Evolutionary conservation across 1,139 yeast species (phyloP), one percentile per base, ranked within the genome.

Genomic region (Insectozyma bohioensis): DNA sequence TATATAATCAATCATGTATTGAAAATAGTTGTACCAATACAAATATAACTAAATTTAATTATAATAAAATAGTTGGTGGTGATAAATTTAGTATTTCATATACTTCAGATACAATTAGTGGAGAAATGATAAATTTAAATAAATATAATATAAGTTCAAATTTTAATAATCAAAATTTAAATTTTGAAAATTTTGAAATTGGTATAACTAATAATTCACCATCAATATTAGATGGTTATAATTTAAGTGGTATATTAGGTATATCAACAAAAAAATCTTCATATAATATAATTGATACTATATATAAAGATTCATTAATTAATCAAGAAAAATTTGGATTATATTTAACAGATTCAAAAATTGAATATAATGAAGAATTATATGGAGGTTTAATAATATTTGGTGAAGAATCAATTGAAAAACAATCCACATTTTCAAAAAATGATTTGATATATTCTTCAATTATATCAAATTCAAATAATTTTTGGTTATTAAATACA

Each of bases 241-340:
- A 72, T 10, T 71, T 78, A 25, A 75, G 78, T 46, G 86, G 87
- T 9, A 71, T 80, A 28, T 52, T 80, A 40, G 87, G 86, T 1
- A 61, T 80, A 20, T 76, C 84, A 52, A 75, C 43, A 49, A 67
- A 43, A 43, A 61, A 35, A 17, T 27, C 40, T 15, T 32, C 40
- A 10, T 35, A 40, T 12, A 57, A 59, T 37, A 39, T 53, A 27
- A 40, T 60, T 19, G 39, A 46, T 30, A 63, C 56, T 35, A 44
- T 58, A 26, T 26, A 42, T 14, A 35, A 35, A 11, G 37, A 41
- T 6, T 41, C 39, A 2, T 30, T 44, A 14, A 52, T 58, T 11
- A 55, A 54, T 37, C 30, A 43, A 30, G 47, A 46, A 23, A 35
- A 49, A 21, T 57, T 59, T 42, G 54, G 52, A 2, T 43, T 57